phyloP scores from a whole-genome alignment of 495 filamentous ascomycete genomes.

The Daldinia caldariorum region DNA sequence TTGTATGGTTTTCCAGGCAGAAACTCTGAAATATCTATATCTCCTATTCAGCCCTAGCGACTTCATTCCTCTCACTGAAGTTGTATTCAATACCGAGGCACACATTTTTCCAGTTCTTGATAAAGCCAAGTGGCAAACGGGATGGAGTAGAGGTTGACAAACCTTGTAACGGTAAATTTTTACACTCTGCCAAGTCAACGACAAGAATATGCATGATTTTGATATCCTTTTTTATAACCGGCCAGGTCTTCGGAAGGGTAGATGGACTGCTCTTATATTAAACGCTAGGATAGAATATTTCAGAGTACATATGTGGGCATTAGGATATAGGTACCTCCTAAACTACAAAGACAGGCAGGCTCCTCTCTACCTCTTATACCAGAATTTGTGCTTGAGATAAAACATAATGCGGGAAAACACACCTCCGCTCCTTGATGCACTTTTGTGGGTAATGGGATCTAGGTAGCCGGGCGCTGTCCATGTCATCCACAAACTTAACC shows the following conservation, averaged over 20 bases:
- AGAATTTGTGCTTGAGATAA: neutral
- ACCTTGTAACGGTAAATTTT: no score
- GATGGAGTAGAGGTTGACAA: slow-evolving; percentile 28
- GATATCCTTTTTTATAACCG: no score
- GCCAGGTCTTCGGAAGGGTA: no score
- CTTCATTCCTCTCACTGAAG: slow-evolving; percentile 68
- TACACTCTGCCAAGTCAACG: no score
- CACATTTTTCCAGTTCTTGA: slow-evolving; percentile 69
- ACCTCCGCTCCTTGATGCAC: neutral
- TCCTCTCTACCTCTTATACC: neutral
- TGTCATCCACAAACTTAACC: neutral
- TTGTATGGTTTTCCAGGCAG: slow-evolving; percentile 59
- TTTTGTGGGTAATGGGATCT: neutral
- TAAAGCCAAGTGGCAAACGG: slow-evolving; percentile 32
- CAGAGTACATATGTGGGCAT: no score
- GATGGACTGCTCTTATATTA: no score
- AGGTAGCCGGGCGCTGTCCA: neutral
- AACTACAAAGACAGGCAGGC: no score
- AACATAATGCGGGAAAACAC: neutral
- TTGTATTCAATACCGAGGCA: slow-evolving; percentile 84
- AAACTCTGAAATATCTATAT: slow-evolving; percentile 86
- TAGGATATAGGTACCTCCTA: no score
- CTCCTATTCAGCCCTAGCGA: slow-evolving; percentile 76
- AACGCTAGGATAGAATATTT: no score
- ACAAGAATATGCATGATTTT: no score